phyloP scores from a whole-genome alignment of 805 yeast genomes.

The Candida jianshihensis region DNA sequence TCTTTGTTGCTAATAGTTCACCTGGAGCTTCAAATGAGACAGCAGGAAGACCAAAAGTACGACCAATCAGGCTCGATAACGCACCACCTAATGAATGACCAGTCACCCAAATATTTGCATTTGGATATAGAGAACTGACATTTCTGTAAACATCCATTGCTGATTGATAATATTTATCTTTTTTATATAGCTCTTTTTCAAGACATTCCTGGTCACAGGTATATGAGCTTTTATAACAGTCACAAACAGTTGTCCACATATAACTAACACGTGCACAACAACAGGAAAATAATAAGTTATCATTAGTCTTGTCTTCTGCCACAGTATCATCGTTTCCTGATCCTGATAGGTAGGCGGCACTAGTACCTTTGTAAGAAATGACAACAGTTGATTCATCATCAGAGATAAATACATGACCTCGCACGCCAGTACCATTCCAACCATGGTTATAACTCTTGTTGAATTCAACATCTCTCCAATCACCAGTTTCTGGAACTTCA shows the following conservation, averaged over 20 bases:
- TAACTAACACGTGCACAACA: slow-evolving; percentile 93
- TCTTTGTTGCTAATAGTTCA: slow-evolving; percentile 71
- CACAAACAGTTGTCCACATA: slow-evolving; percentile 93
- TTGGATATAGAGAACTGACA: slow-evolving; percentile 61
- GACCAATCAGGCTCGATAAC: slow-evolving; percentile 68
- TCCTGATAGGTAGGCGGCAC: slow-evolving; percentile 72
- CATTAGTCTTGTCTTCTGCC: slow-evolving; percentile 75
- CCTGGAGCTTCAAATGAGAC: slow-evolving; percentile 94
- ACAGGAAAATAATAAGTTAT: slow-evolving; percentile 84
- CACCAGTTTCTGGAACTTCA: slow-evolving; percentile 64
- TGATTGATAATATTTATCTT: slow-evolving; percentile 80
- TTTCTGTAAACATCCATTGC: slow-evolving; percentile 69
- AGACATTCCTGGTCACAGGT: slow-evolving; percentile 86
- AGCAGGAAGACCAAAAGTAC: slow-evolving; percentile 86
- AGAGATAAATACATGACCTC: slow-evolving; percentile 85
- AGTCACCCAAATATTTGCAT: slow-evolving; percentile 76
- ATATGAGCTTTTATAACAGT: slow-evolving; percentile 77
- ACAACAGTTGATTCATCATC: slow-evolving; percentile 56
- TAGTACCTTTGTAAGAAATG: slow-evolving; percentile 84
- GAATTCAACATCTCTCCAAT: slow-evolving; percentile 81
- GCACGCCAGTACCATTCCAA: slow-evolving; percentile 77
- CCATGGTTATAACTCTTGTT: slow-evolving; percentile 61
- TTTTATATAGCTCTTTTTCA: slow-evolving; percentile 64
- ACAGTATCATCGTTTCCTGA: slow-evolving; percentile 84
- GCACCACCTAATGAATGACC: slow-evolving; percentile 97